A percentile compares a stretch with the other conserved stretches of the same genome.
Evolutionary conservation across 768 basidiomycete species (phyloP).

Genomic region (Mycena capillaripes): DNA sequence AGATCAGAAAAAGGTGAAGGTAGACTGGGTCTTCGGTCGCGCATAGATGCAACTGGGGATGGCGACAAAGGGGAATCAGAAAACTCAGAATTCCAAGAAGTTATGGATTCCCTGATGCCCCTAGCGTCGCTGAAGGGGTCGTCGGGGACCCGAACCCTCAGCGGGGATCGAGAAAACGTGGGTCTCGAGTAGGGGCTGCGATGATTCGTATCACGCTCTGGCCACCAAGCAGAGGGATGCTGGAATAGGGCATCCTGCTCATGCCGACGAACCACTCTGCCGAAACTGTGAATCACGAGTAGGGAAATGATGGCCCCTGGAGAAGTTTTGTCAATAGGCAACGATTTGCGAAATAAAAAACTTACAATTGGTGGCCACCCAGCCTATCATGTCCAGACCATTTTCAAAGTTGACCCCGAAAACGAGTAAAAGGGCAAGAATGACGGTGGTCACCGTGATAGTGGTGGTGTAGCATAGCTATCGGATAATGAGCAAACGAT

Average conservation of each 20-base stretch:
- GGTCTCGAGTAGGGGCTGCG: conserved; percentile 40
- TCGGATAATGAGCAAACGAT: conserved; percentile 4
- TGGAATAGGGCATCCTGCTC: conserved; percentile 70
- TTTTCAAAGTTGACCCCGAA: conserved; percentile 64
- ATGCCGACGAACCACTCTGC: conserved; percentile 71
- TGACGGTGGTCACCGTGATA: conserved; percentile 62
- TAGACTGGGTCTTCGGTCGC: conserved; percentile 29
- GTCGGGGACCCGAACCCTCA: conserved; percentile 6
- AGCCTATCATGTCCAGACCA: conserved; percentile 61
- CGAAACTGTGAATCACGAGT: conserved; percentile 71
- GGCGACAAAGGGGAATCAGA: conserved; percentile 31
- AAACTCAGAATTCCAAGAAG: conserved; percentile 30
- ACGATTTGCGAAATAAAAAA: conserved; percentile 37
- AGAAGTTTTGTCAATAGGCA: conserved; percentile 9
- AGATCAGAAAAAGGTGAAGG: conserved; percentile 28
- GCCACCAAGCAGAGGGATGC: conserved; percentile 58
- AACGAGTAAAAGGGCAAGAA: conserved; percentile 63
- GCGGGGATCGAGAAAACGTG: conserved; percentile 10
- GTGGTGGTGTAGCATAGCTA: conserved; percentile 70
- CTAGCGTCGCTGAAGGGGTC: conserved; percentile 37
- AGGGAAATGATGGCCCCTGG: conserved; percentile 70
- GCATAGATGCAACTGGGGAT: conserved; percentile 18
- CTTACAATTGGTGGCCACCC: conserved; percentile 69
- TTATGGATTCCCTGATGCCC: conserved; percentile 23
- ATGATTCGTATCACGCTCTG: conserved; percentile 39